Base-by-base conservation (phyloP, 441 rosid species). In the Aquilaria agallochum region DNA sequence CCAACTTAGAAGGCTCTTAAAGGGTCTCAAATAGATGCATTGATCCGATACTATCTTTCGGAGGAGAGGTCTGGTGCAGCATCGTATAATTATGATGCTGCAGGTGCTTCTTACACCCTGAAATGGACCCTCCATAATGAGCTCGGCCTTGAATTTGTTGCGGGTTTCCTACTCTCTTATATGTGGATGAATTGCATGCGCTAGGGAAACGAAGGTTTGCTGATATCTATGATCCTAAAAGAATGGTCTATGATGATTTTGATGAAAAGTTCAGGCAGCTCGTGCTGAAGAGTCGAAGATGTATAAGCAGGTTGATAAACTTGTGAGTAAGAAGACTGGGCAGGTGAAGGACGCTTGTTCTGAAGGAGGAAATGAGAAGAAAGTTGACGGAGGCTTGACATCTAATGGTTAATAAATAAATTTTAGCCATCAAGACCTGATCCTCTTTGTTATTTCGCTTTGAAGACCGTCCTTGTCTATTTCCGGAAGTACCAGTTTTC, bases 61-160 rank as follows among this genome's bases (percentile, higher is more conserved):
- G 99, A 94, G 88, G 99, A 94, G 60, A 89, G 99, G 51, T 94
- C 97, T 4, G 99, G 99, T 4, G 79, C 79, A 11, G 76, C 87
- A 5, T 89, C 88, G 1, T 95, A 65, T 58, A 86, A 85, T 56
- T 85, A 89, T 47, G 96, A 89, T 66, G 85, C 83, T 62, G 80
- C 92, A 0, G 96, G 98, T 53, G 89, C 89, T 34, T 72, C 96
- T n/a, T 94, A 94, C 66, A 91, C 96, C 57, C 95, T 94, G 70
- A 91, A 91, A 67, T 91, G 97, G 99, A 86, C 94, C 12, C 91
- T 94, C 69, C 93, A 91, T 72, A 94, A 94, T 9, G 97, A 94
- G 58, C 97, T 94, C 27, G 97, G 96, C 5, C 87, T 94, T 13
- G 98, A 90, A 11, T 90, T 94, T 53, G 97, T 94, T 53, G 98